phyloP scores from a whole-genome alignment of 2,329 filamentous ascomycete genomes.

The Cyclaneusma minus region DNA sequence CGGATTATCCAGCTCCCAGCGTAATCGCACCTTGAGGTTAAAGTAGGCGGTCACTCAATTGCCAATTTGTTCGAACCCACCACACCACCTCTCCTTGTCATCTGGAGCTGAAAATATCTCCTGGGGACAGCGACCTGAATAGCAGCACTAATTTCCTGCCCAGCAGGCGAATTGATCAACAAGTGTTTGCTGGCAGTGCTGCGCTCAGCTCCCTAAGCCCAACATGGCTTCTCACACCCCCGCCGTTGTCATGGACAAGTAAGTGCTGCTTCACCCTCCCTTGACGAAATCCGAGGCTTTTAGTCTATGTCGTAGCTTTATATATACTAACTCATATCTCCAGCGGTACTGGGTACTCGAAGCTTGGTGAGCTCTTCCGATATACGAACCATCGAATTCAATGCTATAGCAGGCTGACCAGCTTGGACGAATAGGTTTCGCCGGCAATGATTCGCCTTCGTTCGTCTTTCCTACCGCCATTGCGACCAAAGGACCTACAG shows the following conservation, averaged over 20 bases:
- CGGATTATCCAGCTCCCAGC: no score
- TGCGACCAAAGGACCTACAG: slow-evolving; percentile 72
- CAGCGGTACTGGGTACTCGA: slow-evolving; percentile 98
- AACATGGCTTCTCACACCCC: slow-evolving; percentile 95
- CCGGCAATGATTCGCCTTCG: slow-evolving; percentile 96
- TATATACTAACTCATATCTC: slow-evolving; percentile 15
- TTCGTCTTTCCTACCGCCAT: slow-evolving; percentile 99
- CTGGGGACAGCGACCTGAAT: no score
- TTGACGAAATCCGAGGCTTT: not conserved
- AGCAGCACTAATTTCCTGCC: no score
- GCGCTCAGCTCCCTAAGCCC: slow-evolving; percentile 13
- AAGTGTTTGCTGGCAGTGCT: slow-evolving; percentile 1
- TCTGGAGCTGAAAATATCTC: no score
- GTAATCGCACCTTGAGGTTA: no score
- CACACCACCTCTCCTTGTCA: no score
- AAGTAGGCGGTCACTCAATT: no score
- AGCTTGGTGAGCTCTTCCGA: slow-evolving; percentile 58
- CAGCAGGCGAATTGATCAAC: not conserved
- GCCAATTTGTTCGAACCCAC: no score
- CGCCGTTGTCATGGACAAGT: slow-evolving; percentile 99
- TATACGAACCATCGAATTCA: no score
- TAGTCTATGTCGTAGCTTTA: not conserved
- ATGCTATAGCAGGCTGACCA: no score
- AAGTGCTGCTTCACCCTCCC: slow-evolving; percentile 33
- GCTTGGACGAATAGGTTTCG: slow-evolving; percentile 53